Evolutionary conservation across 805 yeast genomes (phyloP).

Genomic region (Kluyveromyces starmeri): DNA sequence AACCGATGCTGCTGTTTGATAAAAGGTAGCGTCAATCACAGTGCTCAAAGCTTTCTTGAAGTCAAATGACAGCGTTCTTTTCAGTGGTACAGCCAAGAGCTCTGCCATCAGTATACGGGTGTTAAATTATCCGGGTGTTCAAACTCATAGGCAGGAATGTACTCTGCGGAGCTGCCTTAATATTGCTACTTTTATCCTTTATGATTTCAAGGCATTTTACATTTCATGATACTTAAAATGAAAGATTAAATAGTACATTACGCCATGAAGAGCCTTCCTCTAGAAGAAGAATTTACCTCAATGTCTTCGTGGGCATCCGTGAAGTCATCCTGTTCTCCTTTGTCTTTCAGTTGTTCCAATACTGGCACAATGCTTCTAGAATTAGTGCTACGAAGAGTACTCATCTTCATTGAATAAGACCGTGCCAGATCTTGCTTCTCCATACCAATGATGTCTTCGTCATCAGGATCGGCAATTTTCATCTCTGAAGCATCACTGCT

Average conservation of each 20-base stretch:
- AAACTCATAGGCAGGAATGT: too few species aligned
- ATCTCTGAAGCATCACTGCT: slow-evolving; percentile 14
- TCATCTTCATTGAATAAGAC: slow-evolving; percentile 18
- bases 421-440: slow-evolving; percentile 26
- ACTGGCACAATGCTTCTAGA: slow-evolving; percentile 10
- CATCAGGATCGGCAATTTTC: slow-evolving; percentile 27
- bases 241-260: slow-evolving; percentile 1
- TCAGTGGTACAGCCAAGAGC: slow-evolving; percentile 42
- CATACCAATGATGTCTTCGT: slow-evolving; percentile 27
- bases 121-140: too few species aligned
- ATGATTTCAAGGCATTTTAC: too few species aligned
- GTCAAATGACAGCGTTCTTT: slow-evolving; percentile 37
- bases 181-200: too few species aligned
- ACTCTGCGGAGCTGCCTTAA: too few species aligned
- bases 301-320: slow-evolving; percentile 25
- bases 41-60: slow-evolving; percentile 33
- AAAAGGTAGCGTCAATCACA: slow-evolving; percentile 40
- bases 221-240: too few species aligned
- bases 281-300: slow-evolving; percentile 13
- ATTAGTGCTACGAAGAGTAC: slow-evolving; percentile 10
- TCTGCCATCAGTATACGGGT: slow-evolving; percentile 33
- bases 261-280: slow-evolving; percentile 23
- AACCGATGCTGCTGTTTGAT: slow-evolving; percentile 36
- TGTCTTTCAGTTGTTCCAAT: slow-evolving; percentile 1
- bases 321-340: slow-evolving; percentile 19